These are phyloP conservation scores for Pseudotsuga menziesii DNA, from an alignment of 75 land plant species.

Conservation along the genomic window DNA sequence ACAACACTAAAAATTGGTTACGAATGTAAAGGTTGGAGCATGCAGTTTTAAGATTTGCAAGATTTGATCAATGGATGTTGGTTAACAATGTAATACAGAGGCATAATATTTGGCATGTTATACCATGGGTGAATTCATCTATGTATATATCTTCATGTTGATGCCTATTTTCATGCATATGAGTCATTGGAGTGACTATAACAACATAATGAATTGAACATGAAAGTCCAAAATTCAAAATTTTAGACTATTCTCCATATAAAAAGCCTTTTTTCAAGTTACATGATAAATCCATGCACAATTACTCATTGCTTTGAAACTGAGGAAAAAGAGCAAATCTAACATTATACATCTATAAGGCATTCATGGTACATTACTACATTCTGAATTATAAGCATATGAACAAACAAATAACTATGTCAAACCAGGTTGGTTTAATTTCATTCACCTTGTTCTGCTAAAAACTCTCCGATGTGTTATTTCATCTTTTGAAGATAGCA, in stretches of 20 bases:
- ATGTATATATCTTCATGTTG: too few species aligned
- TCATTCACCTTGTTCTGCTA: not conserved
- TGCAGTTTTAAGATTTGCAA: too few species aligned
- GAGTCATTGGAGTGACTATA: too few species aligned
- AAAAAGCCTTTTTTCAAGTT: not conserved
- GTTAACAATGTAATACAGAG: too few species aligned
- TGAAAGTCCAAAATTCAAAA: not conserved
- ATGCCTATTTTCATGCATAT: too few species aligned
- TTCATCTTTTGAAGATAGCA: constrained; percentile 5
- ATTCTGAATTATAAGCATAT: not conserved
- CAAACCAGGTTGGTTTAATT: too few species aligned
- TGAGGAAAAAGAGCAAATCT: not conserved
- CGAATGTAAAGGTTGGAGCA: not conserved
- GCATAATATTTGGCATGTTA: too few species aligned
- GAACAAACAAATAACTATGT: too few species aligned
- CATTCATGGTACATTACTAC: not conserved
- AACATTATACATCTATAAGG: not conserved
- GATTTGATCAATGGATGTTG: too few species aligned
- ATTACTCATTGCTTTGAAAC: not conserved
- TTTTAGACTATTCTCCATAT: too few species aligned
- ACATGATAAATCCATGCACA: not conserved
- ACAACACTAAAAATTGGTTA: not conserved
- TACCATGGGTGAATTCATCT: too few species aligned
- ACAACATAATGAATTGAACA: not conserved
- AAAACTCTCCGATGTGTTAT: constrained; percentile 28